A percentile compares a stretch with the other conserved stretches of the same genome.
phyloP scores from a whole-genome alignment of 495 filamentous ascomycete genomes.

The Bombardia bombarda region DNA sequence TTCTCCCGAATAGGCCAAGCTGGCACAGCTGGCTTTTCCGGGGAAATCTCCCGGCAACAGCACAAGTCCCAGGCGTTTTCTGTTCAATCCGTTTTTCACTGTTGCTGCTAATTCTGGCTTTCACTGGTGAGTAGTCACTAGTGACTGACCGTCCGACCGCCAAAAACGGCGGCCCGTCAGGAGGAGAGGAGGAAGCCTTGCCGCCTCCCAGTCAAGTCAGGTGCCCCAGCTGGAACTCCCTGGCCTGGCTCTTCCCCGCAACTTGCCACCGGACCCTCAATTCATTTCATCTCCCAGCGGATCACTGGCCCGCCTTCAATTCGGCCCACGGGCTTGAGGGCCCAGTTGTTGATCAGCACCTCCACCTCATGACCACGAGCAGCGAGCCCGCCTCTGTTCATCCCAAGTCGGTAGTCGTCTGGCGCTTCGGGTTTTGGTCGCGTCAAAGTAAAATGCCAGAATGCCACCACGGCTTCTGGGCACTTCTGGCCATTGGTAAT shows the following conservation, averaged over 20 bases:
- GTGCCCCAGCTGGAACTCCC: slow-evolving; percentile 15
- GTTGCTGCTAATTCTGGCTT: too few relatives aligned
- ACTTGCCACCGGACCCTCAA: slow-evolving; percentile 16
- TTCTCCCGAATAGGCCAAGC: slow-evolving; percentile 9
- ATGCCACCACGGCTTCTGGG: too few relatives aligned
- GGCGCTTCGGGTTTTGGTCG: slow-evolving; percentile 1
- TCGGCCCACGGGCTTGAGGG: slow-evolving; percentile 6
- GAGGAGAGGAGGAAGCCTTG: slow-evolving; percentile 23
- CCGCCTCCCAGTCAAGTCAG: slow-evolving; percentile 21
- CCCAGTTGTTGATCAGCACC: slow-evolving; percentile 8
- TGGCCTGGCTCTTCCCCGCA: slow-evolving; percentile 22
- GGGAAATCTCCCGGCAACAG: slow-evolving; percentile 18
- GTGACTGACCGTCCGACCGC: neutral
- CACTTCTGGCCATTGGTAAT: too few relatives aligned
- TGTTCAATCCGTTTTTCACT: too few relatives aligned
- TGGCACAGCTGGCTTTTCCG: slow-evolving; percentile 3
- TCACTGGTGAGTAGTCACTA: neutral
- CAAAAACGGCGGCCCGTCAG: slow-evolving; percentile 18
- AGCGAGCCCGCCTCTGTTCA: too few relatives aligned
- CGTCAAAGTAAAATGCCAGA: slow-evolving; percentile 14
- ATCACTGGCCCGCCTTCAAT: slow-evolving; percentile 14
- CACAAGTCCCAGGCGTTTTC: too few relatives aligned
- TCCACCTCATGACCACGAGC: slow-evolving; percentile 25
- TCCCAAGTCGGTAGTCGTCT: too few relatives aligned
- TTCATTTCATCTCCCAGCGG: slow-evolving; percentile 1